Percentiles rank a stretch among this genome's conserved stretches.
phyloP scores from a whole-genome alignment of 257 asterid genomes.

The Solanum pennellii region DNA sequence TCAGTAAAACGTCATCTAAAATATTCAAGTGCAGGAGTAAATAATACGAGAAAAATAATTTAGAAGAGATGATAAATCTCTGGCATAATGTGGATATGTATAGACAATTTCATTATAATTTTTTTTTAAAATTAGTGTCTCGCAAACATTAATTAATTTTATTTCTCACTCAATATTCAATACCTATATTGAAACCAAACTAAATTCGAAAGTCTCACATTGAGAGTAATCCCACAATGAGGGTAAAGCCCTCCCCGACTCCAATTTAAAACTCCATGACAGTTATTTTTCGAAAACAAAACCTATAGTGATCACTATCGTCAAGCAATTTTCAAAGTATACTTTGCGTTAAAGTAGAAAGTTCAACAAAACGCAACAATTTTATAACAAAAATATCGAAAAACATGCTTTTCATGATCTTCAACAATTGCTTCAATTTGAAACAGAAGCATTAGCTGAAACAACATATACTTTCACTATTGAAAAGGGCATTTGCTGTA shows the following conservation, averaged over 20 bases:
- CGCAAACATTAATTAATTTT: too few relatives aligned
- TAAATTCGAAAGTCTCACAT: too few relatives aligned
- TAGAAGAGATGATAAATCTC: background rate
- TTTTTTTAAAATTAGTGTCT: too few relatives aligned
- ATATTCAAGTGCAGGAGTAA: background rate
- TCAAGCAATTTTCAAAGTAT: background rate
- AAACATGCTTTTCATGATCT: background rate
- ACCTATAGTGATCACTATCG: background rate
- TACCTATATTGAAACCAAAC: background rate
- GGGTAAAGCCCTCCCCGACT: background rate
- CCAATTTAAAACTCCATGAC: background rate
- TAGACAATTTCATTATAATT: too few relatives aligned
- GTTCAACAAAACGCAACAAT: background rate
- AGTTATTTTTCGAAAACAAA: background rate
- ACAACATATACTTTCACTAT: background rate
- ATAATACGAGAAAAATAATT: background rate
- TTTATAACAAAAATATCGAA: background rate
- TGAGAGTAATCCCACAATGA: too few relatives aligned
- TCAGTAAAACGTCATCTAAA: background rate
- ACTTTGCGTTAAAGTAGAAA: background rate
- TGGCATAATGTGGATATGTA: background rate
- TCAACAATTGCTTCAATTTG: background rate
- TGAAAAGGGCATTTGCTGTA: background rate
- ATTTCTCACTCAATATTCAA: too few relatives aligned
- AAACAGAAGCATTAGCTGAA: background rate